Conservation (phyloP, 257 asterid species). For the Misopates orontium region DNA sequence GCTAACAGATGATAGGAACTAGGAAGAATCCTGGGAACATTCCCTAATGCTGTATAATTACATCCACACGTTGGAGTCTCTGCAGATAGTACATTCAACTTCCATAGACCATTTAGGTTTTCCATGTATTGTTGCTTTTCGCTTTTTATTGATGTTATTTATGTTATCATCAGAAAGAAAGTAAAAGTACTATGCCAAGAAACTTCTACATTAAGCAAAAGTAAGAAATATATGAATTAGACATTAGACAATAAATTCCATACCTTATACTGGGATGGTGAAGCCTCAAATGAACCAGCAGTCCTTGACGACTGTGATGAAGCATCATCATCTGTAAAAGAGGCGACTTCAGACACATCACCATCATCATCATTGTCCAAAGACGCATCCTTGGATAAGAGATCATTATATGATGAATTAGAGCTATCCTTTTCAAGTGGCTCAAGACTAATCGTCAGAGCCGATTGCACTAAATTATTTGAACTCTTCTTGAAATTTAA, state of each 20-base stretch:
- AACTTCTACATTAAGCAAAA: slow-evolving; percentile 8
- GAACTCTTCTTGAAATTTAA: slow-evolving; percentile 65
- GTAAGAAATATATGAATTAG: slow-evolving; percentile 2
- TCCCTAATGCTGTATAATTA: background rate
- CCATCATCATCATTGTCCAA: slow-evolving; percentile 50
- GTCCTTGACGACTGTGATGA: slow-evolving; percentile 77
- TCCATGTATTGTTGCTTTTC: background rate
- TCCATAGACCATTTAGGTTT: background rate
- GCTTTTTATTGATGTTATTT: background rate
- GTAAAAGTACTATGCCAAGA: background rate
- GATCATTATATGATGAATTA: slow-evolving; percentile 55
- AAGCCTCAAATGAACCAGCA: slow-evolving; percentile 53
- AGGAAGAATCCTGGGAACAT: slow-evolving; percentile 1
- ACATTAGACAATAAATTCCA: slow-evolving; percentile 10
- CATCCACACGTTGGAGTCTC: background rate
- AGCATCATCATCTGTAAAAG: slow-evolving; percentile 56
- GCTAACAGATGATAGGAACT: background rate
- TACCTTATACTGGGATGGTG: slow-evolving; percentile 72
- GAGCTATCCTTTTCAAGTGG: slow-evolving; percentile 58
- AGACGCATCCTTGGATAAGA: slow-evolving; percentile 48
- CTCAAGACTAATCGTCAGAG: slow-evolving; percentile 55
- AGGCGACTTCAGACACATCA: slow-evolving; percentile 43
- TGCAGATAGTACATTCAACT: background rate
- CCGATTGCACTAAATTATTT: slow-evolving; percentile 47
- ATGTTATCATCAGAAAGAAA: background rate